Base-by-base conservation (phyloP, 2,329 filamentous ascomycete genomes). In the Drechmeria coniospora region DNA sequence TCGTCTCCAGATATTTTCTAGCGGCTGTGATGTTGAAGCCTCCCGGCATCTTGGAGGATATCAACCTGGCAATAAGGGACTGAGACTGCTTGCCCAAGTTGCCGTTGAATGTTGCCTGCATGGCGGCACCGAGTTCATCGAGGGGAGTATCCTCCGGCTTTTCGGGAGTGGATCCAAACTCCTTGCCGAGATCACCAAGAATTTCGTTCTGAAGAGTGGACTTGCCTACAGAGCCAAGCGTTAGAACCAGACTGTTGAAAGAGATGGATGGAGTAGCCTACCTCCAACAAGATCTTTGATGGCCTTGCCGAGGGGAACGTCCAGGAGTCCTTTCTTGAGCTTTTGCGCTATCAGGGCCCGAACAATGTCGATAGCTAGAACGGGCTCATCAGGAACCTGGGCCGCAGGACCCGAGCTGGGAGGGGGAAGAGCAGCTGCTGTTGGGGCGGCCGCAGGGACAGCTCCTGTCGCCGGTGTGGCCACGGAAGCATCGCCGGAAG, bases 161-260 rank as follows among this genome's bases (percentile, higher is more conserved):
- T 54, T 98, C 90, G 31, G 90, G 90, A 11, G 90, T 94, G 9
- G 86, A 93, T 33, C 90, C 90, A 45, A 98, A 98, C 59, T 98
- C 90, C 56, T 95, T 98, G 51, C 87, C 87, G 38, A 98, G 62
- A 51, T 98, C 90, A 59, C 90, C 90, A 17, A 98, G 73, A 40
- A 98, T 95, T 57, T 98, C 90, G 54, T 98, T 98, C 52, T 98
- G 90, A 15, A 98, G 74, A 6, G 90, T 98, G 3, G 90, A 95
- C 66, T 98, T 98, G 49, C 86, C 86, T 93, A 44, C 27, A 21
- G 17, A 11, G 14, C 9, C 18, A n/a, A 30, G 20, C n/a, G 27
- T 15, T 6, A 6, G 19, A 10, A 18, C 2, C 13, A 7, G 13
- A 5, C 9, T 5, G 15, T 10, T 13, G 7, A n/a, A 4, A 19